These are phyloP conservation scores for Raddia guianensis DNA, from an alignment of 176 grass and related monocot genomes.

Conservation along the genomic window DNA sequence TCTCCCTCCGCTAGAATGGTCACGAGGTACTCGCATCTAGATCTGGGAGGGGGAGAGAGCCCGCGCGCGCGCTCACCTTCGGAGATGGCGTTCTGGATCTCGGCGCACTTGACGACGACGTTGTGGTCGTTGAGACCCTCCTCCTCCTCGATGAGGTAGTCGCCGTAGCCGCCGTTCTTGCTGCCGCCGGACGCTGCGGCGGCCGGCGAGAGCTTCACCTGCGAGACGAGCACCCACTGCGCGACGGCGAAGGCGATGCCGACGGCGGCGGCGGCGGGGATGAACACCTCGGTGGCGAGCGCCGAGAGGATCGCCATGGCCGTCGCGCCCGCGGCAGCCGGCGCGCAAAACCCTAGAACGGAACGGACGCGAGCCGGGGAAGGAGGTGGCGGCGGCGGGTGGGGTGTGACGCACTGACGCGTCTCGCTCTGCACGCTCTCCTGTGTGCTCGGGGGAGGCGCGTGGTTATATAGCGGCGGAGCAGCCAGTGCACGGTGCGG, in stretches of 20 bases:
- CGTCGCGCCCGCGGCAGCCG: background rate
- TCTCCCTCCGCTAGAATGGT: background rate
- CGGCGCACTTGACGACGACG: constrained; percentile 84
- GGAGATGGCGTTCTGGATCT: constrained; percentile 83
- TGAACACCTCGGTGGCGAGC: constrained; percentile 67
- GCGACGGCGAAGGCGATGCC: constrained; percentile 75
- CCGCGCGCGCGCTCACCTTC: constrained; percentile 60
- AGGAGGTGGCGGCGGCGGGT: constrained; percentile 16
- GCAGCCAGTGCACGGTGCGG: background rate
- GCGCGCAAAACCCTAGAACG: constrained; percentile 46
- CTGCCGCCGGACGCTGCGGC: constrained; percentile 33
- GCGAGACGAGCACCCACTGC: constrained; percentile 78
- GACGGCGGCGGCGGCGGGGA: constrained; percentile 58
- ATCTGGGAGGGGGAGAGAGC: constrained; percentile 40
- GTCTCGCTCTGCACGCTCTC: constrained; percentile 43
- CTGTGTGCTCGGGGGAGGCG: constrained; percentile 27
- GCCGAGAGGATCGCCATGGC: constrained; percentile 73
- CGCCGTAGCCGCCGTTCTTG: constrained; percentile 66
- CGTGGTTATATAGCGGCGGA: constrained; percentile 35
- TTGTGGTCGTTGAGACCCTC: constrained; percentile 94
- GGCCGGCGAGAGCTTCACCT: constrained; percentile 70
- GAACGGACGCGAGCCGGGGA: background rate
- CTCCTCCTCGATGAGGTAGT: constrained; percentile 92
- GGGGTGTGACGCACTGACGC: background rate
- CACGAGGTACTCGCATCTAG: constrained; percentile 42